These are phyloP conservation scores for Purshia tridentata DNA, from an alignment of 306 rosid genomes.

Conservation along the genomic window DNA sequence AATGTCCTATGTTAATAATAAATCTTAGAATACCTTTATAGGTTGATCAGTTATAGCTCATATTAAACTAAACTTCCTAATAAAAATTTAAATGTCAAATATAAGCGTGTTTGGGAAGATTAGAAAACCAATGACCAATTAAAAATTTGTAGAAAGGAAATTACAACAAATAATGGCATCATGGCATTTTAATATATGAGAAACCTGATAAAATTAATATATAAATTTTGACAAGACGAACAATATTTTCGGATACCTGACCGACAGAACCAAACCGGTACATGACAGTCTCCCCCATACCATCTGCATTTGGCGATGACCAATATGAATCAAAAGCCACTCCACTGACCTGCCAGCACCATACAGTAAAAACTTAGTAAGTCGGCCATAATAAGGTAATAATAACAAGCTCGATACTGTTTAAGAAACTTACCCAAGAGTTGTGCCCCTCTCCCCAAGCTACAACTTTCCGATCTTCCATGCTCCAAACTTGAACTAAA, in stretches of 20 bases:
- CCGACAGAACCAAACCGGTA: slow-evolving; percentile 99
- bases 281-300: slow-evolving; percentile 62
- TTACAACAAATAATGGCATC: neutral
- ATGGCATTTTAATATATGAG: neutral
- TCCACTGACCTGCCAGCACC: slow-evolving; percentile 80
- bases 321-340: slow-evolving; percentile 97
- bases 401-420: slow-evolving; percentile 12
- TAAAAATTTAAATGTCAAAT: neutral
- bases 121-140: neutral
- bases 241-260: slow-evolving; percentile 53
- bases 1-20: neutral
- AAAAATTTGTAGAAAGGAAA: neutral
- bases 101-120: neutral
- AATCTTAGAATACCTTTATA: neutral
- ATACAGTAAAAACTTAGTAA: slow-evolving; percentile 23
- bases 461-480: slow-evolving; percentile 96
- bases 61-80: neutral
- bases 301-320: slow-evolving; percentile 84
- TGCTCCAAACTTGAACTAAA: slow-evolving; percentile 98
- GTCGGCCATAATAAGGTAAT: slow-evolving; percentile 7
- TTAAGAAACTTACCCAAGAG: slow-evolving; percentile 77
- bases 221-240: slow-evolving; percentile 1
- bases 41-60: neutral
- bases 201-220: neutral
- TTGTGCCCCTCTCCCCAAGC: slow-evolving; percentile 99